Percentiles rank a stretch among this genome's conserved stretches.
phyloP scores from a whole-genome alignment of 2,329 filamentous ascomycete genomes.

The Fusarium aywerte region DNA sequence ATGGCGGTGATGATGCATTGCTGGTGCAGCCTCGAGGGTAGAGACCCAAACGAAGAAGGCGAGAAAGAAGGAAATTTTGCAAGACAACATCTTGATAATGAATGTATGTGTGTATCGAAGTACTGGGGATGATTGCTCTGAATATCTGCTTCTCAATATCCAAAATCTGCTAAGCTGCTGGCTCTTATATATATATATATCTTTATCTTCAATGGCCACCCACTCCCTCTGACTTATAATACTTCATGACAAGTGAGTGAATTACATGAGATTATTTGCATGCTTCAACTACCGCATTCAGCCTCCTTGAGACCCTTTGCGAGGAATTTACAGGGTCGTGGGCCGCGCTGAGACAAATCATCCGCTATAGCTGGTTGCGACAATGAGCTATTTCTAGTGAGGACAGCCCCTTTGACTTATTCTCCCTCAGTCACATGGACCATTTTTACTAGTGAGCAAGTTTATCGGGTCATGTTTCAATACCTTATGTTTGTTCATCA shows the following conservation, averaged over 20 bases:
- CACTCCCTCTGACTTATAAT: slow-evolving; percentile 25
- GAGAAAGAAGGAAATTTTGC: slow-evolving; percentile 32
- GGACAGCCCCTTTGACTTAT: slow-evolving; percentile 39
- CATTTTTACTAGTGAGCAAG: neutral
- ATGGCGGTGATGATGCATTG: slow-evolving; percentile 37
- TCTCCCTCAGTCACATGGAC: slow-evolving; percentile 17
- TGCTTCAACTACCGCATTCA: slow-evolving; percentile 23
- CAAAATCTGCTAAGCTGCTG: neutral
- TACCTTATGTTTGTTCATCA: slow-evolving; percentile 11
- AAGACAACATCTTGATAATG: slow-evolving; percentile 32
- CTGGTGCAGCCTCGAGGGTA: slow-evolving; percentile 43
- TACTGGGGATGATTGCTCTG: neutral
- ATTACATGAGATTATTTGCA: neutral
- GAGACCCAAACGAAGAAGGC: slow-evolving; percentile 41
- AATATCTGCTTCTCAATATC: slow-evolving; percentile 15
- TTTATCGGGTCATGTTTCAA: slow-evolving; percentile 15
- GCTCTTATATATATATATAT: slow-evolving; percentile 39
- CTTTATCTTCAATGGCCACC: slow-evolving; percentile 16
- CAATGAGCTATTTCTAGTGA: slow-evolving; percentile 15
- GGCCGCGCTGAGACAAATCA: slow-evolving; percentile 35
- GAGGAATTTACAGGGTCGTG: slow-evolving; percentile 27
- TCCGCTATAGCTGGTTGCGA: slow-evolving; percentile 24
- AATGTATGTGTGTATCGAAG: neutral
- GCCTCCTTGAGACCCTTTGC: slow-evolving; percentile 18
- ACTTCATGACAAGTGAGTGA: slow-evolving; percentile 27